A percentile compares a stretch with the other conserved stretches of the same genome.
Evolutionary conservation across 345 rosid species (phyloP).

Genomic region (Moricandia moricandioides): DNA sequence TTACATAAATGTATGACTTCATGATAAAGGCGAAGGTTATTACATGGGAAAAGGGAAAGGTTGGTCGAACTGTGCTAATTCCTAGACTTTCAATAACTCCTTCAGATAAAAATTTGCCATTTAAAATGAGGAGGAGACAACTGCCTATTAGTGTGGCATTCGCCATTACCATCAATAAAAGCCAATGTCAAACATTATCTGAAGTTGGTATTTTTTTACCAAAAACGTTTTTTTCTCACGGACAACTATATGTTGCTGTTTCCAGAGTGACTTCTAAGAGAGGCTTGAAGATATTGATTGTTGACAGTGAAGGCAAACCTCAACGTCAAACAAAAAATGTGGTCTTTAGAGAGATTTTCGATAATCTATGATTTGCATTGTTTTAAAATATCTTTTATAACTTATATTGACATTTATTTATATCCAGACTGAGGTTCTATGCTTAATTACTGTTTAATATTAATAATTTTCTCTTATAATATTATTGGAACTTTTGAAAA

Average conservation of each 20-base stretch:
- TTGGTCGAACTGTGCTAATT: too few species aligned
- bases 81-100: not conserved
- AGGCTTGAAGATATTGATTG: not conserved
- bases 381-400: too few species aligned
- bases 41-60: too few species aligned
- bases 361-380: not conserved
- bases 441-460: too few species aligned
- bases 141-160: not conserved
- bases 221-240: not conserved
- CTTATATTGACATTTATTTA: too few species aligned
- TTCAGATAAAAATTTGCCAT: not conserved
- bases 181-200: not conserved
- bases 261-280: not conserved
- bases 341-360: not conserved
- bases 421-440: too few species aligned
- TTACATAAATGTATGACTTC: too few species aligned
- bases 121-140: not conserved
- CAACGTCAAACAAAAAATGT: not conserved
- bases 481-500: too few species aligned
- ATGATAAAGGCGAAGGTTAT: too few species aligned
- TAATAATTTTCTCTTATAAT: too few species aligned
- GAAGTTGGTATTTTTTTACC: not conserved
- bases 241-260: not conserved
- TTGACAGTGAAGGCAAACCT: not conserved
- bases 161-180: not conserved